Base-by-base conservation (phyloP, 768 basidiomycete species). In the Russula abietina region DNA sequence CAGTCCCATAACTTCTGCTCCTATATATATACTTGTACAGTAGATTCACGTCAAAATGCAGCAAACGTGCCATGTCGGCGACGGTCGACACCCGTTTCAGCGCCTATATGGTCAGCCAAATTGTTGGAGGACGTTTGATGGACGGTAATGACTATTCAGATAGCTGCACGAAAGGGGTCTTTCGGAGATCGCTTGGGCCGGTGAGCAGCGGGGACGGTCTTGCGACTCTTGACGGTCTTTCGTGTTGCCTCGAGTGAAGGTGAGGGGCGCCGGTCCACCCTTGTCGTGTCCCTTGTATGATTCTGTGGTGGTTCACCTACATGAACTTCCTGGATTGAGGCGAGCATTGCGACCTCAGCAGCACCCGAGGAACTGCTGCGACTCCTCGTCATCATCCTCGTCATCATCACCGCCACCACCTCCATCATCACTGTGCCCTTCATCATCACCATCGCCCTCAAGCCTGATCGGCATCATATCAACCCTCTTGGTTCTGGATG, bases 71-170 rank as follows among this genome's bases (percentile, higher is more conserved):
- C 80, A 3, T 79, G 76, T 17, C 84, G 80, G 32, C 85, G 81
- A 24, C 86, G 85, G 73, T 89, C 85, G 33, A 88, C 74, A 63
- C 88, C 88, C 11, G 86, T 87, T 69, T 89, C 88, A 17, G 84
- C 87, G 22, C 87, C 88, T 38, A 83, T 71, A 39, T 76, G 73
- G 2, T 75, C 74, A 14, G 73, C 69, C 14, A 67, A 60, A 60
- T 73, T 67, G 71, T 76, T 60, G 2, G 71, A 71, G 26, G 83
- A 79, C 39, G 83, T 80, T 19, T 82, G 82, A 62, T 78, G 79
- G 76, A 89, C 78, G 10, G 81, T 75, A 57, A 89, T 87, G 49
- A 88, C 79, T 71, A 83, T 87, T 60, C 79, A 80, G 41, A 82
- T 86, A 0, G 80, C 76, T 1, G 77, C 69, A 16, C 81, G 78